phyloP scores from a whole-genome alignment of 2,329 filamentous ascomycete species.

The Scorias spongiosa region DNA sequence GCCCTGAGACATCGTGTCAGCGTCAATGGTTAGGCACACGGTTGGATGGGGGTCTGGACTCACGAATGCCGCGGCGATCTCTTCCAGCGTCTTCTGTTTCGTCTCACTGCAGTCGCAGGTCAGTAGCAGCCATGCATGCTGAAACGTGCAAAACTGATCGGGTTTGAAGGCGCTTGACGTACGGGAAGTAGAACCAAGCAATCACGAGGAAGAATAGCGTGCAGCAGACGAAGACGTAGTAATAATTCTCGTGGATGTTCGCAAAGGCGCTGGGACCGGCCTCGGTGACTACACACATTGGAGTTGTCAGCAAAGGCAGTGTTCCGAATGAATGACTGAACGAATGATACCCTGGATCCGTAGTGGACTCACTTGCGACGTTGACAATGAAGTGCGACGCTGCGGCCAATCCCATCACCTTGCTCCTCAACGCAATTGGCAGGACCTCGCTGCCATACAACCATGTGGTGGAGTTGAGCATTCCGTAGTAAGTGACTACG shows the following conservation, averaged over 20 bases:
- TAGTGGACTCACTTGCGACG: conserved; percentile 24
- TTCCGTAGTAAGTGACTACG: conserved; percentile 38
- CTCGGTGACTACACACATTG: conserved; percentile 10
- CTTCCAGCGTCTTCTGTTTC: conserved; percentile 16
- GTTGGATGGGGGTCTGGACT: background rate
- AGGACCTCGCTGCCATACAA: conserved; percentile 41
- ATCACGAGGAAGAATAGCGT: conserved; percentile 36
- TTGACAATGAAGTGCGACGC: conserved; percentile 37
- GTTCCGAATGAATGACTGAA: background rate
- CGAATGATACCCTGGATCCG: conserved; percentile 6
- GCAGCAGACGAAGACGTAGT: conserved; percentile 44
- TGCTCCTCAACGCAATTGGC: conserved; percentile 37
- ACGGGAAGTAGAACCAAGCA: conserved; percentile 41
- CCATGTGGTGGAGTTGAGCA: conserved; percentile 41
- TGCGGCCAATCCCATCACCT: conserved; percentile 40
- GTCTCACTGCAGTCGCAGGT: conserved; percentile 10
- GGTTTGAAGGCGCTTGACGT: conserved; percentile 6
- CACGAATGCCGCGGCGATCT: conserved; percentile 18
- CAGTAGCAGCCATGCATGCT: conserved; percentile 1
- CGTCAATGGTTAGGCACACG: background rate
- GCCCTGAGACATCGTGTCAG: conserved; percentile 1
- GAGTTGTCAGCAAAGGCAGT: background rate
- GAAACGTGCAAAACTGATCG: background rate
- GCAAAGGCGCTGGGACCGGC: conserved; percentile 39
- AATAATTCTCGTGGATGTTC: conserved; percentile 44